A percentile compares a stretch with the other conserved stretches of the same genome.
phyloP scores from a whole-genome alignment of 1,284 basidiomycete species.

The Leccinum subatratum region DNA sequence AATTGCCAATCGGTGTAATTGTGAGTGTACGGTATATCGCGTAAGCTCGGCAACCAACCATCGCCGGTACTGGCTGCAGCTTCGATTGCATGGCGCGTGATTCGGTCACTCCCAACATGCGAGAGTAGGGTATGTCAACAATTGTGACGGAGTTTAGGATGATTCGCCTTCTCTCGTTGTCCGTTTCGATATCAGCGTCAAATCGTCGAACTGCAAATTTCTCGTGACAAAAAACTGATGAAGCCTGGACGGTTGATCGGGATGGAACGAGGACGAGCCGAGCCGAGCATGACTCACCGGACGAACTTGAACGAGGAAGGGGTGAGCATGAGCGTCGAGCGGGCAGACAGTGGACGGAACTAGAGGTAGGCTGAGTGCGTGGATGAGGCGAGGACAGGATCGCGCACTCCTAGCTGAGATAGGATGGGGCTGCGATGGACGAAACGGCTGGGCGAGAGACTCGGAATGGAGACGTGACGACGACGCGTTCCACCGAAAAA shows the following conservation, averaged over 20 bases:
- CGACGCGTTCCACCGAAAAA: no score
- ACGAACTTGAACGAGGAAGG: not conserved
- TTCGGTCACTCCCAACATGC: not conserved
- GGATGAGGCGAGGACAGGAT: not conserved
- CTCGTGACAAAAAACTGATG: no score
- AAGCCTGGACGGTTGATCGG: not conserved
- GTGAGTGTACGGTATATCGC: not conserved
- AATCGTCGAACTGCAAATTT: constrained; percentile 11
- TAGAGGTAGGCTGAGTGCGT: no score
- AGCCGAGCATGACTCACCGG: no score
- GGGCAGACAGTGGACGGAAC: not conserved
- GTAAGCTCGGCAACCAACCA: not conserved
- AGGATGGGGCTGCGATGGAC: not conserved
- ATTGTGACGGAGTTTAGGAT: not conserved
- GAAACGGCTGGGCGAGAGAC: not conserved
- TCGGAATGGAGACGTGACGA: no score
- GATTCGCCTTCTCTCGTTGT: constrained; percentile 17
- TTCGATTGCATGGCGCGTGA: not conserved
- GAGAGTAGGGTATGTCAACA: not conserved
- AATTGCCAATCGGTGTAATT: not conserved
- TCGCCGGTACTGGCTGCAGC: not conserved
- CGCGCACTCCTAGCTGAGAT: not conserved
- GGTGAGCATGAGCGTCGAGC: not conserved
- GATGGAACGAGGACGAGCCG: not conserved
- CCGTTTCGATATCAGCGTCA: constrained; percentile 11